Conservation (phyloP, 257 asterid genomes). For the Dorcoceras hygrometricum region DNA sequence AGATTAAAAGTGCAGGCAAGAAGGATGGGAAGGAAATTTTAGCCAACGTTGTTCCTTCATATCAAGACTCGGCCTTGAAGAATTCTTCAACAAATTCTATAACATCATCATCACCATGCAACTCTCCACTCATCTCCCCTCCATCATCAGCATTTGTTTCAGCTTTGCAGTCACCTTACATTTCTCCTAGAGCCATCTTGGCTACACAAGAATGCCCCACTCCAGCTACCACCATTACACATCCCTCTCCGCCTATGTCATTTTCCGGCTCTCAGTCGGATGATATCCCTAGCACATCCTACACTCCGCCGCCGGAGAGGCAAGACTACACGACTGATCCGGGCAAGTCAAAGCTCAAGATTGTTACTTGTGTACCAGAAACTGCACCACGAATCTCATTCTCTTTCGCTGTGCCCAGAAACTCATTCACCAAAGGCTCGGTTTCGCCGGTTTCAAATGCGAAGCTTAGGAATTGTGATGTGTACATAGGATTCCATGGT, state of each 20-base stretch:
- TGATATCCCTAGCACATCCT: constrained; percentile 82
- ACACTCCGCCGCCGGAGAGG: constrained; percentile 70
- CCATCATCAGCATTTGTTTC: constrained; percentile 93
- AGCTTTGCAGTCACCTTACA: constrained; percentile 84
- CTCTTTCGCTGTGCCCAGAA: constrained; percentile 73
- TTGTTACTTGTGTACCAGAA: constrained; percentile 58
- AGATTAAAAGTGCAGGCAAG: constrained; percentile 41
- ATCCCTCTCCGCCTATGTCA: constrained; percentile 69
- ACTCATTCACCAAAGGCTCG: constrained; percentile 74
- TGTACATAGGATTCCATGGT: constrained; percentile 78
- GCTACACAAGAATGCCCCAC: constrained; percentile 36
- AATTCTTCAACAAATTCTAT: constrained; percentile 35
- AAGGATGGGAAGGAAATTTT: constrained; percentile 25
- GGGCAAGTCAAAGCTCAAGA: constrained; percentile 47
- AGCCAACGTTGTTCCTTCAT: constrained; percentile 20
- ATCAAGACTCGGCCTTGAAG: constrained; percentile 28
- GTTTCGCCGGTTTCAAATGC: constrained; percentile 64
- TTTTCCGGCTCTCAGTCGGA: constrained; percentile 75
- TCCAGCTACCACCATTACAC: constrained; percentile 50
- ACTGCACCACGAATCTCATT: constrained; percentile 69
- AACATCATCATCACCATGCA: constrained; percentile 60
- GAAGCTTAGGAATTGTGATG: constrained; percentile 84
- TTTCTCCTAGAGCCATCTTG: constrained; percentile 66
- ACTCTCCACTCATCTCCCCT: constrained; percentile 74
- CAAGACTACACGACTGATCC: constrained; percentile 43